Evolutionary conservation across 2,329 filamentous ascomycete species (phyloP), one percentile per base, ranked within the genome.

Genomic region (Helminthosporium solani): DNA sequence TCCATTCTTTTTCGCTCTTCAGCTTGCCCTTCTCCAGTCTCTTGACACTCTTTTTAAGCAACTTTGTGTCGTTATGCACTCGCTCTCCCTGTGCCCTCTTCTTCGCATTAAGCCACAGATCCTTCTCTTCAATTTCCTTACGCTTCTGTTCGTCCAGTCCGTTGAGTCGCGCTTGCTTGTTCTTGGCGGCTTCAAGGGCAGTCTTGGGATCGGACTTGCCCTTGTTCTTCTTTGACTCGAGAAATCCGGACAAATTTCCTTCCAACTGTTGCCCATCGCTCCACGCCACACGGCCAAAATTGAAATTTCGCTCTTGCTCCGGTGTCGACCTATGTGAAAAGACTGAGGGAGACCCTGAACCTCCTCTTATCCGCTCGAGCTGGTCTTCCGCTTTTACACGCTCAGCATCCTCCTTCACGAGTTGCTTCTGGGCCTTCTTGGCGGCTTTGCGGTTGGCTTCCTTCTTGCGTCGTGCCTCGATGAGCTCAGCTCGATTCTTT

Each of bases 201-300:
- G 89, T 89, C 66, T 88, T 88, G 37, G 88, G 78, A 69, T 99
- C 94, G 46, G 85, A 86, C 1, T 90, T 87, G 0, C 91, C 91
- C 71, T 88, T 90, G 70, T 84, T 86, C 74, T 87, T 89, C 63
- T 81, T 81, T 50, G 83, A 79, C 43, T 85, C 85, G 14, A 88
- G 71, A 15, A 86, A 73, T 34, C 74, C 75, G 4, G 76, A 75
- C 15, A 88, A 78, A 46, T 85, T 83, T 50, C 88, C 81, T 40
- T 92, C 88, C 39, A 95, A 78, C 52, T 87, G 81, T 41, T 89
- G 81, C 31, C 92, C 92, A 65, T 97, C 92, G 3, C 82, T 82
- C 67, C 97, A 99, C 9, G 89, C 84, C n/a, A 99, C 84, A 28
- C 89, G 86, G 25, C 91, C 90, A 69, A 97, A 99, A 5, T 89